phyloP scores from a whole-genome alignment of 305 asterid genomes.

The Coffea humblotiana region DNA sequence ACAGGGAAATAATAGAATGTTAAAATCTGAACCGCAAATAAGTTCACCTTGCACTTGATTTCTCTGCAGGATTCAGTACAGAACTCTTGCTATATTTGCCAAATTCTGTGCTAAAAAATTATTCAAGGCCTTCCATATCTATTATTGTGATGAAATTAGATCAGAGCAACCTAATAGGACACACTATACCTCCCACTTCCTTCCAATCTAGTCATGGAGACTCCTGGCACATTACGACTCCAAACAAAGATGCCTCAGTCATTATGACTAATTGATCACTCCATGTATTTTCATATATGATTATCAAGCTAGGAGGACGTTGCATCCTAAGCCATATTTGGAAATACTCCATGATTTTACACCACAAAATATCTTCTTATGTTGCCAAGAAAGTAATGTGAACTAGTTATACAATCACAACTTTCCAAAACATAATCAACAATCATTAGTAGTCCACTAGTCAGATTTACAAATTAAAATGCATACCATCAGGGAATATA shows the following conservation, averaged over 20 bases:
- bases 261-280: background rate
- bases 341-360: too few relatives aligned
- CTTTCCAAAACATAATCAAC: background rate
- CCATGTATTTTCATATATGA: background rate
- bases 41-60: background rate
- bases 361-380: too few relatives aligned
- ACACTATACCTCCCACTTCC: background rate
- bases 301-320: background rate
- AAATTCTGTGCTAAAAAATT: too few relatives aligned
- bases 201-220: background rate
- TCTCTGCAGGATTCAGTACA: background rate
- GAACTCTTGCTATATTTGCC: background rate
- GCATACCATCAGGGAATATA: constrained; percentile 90
- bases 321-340: too few relatives aligned
- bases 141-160: background rate
- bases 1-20: background rate
- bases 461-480: constrained; percentile 3
- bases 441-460: background rate
- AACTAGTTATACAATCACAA: too few relatives aligned
- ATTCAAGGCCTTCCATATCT: background rate
- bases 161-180: background rate
- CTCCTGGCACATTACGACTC: background rate
- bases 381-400: too few relatives aligned
- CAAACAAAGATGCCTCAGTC: background rate
- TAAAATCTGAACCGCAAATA: background rate